Evolutionary conservation across 2,329 filamentous ascomycete species (phyloP).

Genomic region (Colletotrichum navitas): DNA sequence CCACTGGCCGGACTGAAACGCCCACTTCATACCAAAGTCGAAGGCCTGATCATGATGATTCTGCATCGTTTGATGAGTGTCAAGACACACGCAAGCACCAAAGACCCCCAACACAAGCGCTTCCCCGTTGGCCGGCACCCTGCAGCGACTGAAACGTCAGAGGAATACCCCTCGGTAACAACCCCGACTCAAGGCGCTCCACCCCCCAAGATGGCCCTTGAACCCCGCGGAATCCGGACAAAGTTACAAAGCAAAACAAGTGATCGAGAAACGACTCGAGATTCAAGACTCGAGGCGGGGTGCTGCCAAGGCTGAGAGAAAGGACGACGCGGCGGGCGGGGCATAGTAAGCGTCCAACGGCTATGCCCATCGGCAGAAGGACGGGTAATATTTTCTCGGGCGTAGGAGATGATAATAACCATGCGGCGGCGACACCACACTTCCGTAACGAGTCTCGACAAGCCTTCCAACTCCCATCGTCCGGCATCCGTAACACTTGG

Average conservation of each 20-base stretch:
- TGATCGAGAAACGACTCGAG: neutral
- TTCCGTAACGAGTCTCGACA: conserved; percentile 24
- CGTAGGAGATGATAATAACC: conserved; percentile 19
- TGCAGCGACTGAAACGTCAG: conserved; percentile 38
- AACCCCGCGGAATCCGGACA: conserved; percentile 22
- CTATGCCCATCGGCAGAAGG: conserved; percentile 5
- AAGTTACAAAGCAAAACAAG: conserved; percentile 1
- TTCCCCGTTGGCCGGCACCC: conserved; percentile 28
- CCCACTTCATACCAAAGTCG: neutral
- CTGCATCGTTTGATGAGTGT: conserved; percentile 5
- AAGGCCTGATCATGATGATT: neutral
- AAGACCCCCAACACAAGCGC: conserved; percentile 12
- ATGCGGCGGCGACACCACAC: conserved; percentile 12
- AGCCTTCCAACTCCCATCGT: conserved; percentile 6
- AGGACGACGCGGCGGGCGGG: conserved; percentile 18
- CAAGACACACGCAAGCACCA: conserved; percentile 11
- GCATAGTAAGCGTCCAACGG: conserved; percentile 13
- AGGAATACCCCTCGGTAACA: conserved; percentile 16
- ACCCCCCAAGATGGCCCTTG: neutral
- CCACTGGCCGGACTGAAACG: conserved; percentile 4
- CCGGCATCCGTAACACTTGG: conserved; percentile 30
- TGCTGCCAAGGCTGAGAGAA: neutral
- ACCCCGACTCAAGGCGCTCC: conserved; percentile 12
- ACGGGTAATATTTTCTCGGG: conserved; percentile 26
- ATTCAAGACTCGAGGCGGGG: neutral